These are phyloP conservation scores for Cercospora janseana DNA, from an alignment of 2,329 filamentous ascomycete genomes.

Conservation along the genomic window DNA sequence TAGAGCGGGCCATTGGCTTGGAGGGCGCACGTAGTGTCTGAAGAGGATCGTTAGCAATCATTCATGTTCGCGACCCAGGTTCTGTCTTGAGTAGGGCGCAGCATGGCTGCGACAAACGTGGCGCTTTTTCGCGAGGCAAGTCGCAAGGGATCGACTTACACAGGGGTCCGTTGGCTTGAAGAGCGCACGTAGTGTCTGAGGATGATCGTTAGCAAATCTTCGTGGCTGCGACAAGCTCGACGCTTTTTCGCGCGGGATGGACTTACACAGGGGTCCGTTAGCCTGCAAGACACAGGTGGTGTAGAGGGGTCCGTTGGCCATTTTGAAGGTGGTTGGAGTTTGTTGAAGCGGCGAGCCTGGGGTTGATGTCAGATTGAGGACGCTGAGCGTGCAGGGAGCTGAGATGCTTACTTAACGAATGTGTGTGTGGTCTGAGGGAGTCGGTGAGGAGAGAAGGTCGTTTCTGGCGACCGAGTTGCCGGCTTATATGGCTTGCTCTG, in stretches of 20 bases:
- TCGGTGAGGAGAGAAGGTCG: not conserved
- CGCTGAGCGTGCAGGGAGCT: not conserved
- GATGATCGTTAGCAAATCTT: too few relatives aligned
- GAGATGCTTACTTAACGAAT: slow-evolving; percentile 3
- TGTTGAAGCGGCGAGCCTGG: not conserved
- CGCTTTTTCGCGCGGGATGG: too few relatives aligned
- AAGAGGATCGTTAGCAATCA: not conserved
- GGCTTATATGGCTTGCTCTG: not conserved
- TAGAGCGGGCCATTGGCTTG: not conserved
- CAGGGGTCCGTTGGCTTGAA: not conserved
- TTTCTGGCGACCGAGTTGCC: not conserved
- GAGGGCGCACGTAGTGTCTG: not conserved
- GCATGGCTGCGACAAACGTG: not conserved
- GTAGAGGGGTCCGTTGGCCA: not conserved
- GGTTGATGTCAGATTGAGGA: not conserved
- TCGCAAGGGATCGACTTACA: not conserved
- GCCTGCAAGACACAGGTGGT: not conserved
- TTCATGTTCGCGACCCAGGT: too few relatives aligned
- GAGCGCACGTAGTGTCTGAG: not conserved
- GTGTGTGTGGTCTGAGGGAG: not conserved
- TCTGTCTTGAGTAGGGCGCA: too few relatives aligned
- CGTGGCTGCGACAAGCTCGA: too few relatives aligned
- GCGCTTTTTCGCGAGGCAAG: not conserved
- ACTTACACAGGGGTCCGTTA: not conserved
- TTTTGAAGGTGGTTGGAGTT: slow-evolving; percentile 1